Base-by-base conservation (phyloP, 768 basidiomycete species). In the Tricholoma furcatifolium region DNA sequence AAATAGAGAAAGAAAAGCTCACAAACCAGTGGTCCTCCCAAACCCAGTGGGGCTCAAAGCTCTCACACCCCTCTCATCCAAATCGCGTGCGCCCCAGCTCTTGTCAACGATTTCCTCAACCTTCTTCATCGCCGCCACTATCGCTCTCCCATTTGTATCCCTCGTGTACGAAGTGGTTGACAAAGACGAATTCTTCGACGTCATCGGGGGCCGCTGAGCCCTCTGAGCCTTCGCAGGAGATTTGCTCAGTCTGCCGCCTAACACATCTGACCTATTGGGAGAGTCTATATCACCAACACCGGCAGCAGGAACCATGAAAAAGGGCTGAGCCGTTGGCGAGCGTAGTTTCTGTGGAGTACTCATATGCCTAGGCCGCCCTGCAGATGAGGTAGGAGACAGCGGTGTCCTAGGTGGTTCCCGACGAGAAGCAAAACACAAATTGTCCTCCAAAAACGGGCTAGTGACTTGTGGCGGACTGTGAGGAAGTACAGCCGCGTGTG, bases 401-500 rank as follows among this genome's bases (percentile, higher is more conserved):
- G 31, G 12, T 5, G 49, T 34, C 34, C 47, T 47, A 17, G 44
- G 40, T 9, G 46, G 40, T 20, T 27, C 24, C 23, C 47, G 32
- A 20, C n/a, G 54, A 2, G 74, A 71, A 1, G 76, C 75, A 57
- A 87, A 87, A 59, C 79, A 82, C 24, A 87, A 71, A 23, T 74
- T 71, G 23, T 72, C 77, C 50, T 83, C 78, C 50, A 87, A 70
- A 1, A 79, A 75, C 1, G 81, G 80, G 10, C 79, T 85, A 65
- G 71, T 80, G 32, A 87, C 65, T 53, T 74, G 73, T 2, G 82
- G 74, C 0, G 86, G 85, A 55, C 82, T 84, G 21, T 70, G 70
- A 0, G 83, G 82, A 3, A 87, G 71, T 18, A 65, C 51, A 9
- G 38, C 46, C 10, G 54, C 57, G 38, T 53, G 55, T 15, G 41